A percentile compares a stretch with the other conserved stretches of the same genome.
phyloP scores from a whole-genome alignment of 2,329 filamentous ascomycete species.

The Exophiala sp. region DNA sequence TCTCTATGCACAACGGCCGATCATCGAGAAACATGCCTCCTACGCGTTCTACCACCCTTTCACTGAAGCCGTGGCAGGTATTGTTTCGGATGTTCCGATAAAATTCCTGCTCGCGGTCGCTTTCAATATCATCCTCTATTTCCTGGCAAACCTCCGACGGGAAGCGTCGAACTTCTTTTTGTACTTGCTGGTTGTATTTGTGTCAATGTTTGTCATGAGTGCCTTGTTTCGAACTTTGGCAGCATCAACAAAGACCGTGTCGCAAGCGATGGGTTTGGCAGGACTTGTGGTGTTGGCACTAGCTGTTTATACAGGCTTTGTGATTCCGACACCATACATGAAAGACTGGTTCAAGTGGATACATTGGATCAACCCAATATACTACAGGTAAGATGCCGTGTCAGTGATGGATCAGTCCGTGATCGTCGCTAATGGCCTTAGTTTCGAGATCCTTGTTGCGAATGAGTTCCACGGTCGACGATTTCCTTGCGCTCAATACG shows the following conservation, averaged over 20 bases:
- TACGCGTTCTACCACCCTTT: constrained; percentile 89
- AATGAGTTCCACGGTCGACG: no score
- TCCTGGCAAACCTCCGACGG: constrained; percentile 77
- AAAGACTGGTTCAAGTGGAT: constrained; percentile 66
- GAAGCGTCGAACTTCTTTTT: constrained; percentile 78
- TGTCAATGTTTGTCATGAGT: constrained; percentile 54
- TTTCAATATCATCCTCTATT: constrained; percentile 81
- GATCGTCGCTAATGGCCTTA: no score
- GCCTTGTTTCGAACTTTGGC: constrained; percentile 62
- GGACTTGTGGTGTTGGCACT: constrained; percentile 54
- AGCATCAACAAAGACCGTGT: constrained; percentile 64
- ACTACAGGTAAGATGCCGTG: constrained; percentile 61
- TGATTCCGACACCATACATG: constrained; percentile 58
- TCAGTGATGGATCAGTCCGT: no score
- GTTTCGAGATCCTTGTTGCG: no score
- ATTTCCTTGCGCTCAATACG: constrained; percentile 21
- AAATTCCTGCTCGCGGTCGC: constrained; percentile 70
- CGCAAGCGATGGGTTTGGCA: constrained; percentile 59
- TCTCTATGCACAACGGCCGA: constrained; percentile 83
- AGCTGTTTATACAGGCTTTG: constrained; percentile 66
- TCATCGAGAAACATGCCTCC: constrained; percentile 83
- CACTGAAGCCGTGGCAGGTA: constrained; percentile 81
- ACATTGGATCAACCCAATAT: constrained; percentile 62
- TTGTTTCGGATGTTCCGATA: constrained; percentile 81
- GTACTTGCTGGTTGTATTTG: constrained; percentile 68